Base-by-base conservation (phyloP, 331 rosid genomes). In the Erythrophleum ivorense region DNA sequence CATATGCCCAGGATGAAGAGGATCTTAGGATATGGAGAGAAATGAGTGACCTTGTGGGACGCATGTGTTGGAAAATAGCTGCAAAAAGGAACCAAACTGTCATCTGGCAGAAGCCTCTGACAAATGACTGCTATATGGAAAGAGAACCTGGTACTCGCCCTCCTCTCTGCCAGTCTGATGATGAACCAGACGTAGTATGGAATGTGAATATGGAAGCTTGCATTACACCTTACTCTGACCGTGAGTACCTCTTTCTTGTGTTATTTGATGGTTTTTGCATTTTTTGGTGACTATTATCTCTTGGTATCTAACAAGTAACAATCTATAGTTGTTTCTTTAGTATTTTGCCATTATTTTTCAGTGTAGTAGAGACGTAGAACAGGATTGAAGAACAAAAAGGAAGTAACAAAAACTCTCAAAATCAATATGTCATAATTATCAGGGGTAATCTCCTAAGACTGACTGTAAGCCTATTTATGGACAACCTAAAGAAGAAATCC, bases 1-100 rank as follows among this genome's bases (percentile, higher is more conserved):
- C 98, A 68, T 96, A 96, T 92, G 99, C 99, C 6, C 98, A 96
- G 76, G 99, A 96, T 80, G 98, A 96, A 78, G 99, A 96, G 85
- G 91, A 96, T 91, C 95, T 88, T 15, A 94, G 88, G 87, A 94
- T 96, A 88, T 96, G 99, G 97, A 96, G 72, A 82, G 90, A 94
- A 89, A 96, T 96, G 99, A 92, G 97, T 81, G 86, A 87, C 75
- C 95, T 96, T 72, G 97, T 96, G 81, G 87, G 80, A 50, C 92
- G 88, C 41, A 91, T 94, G 97, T 96, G 99, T 82, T 96, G 97
- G 98, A 88, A 57, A 86, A 79, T 92, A 77, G 99, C 95, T 75
- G 76, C 88, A 31, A 96, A 96, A 84, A 88, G 36, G 87, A 83
- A 96, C 73, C 99, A 96, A 90, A 96, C 99, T 80, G 97, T 96